Percentiles rank a stretch among this genome's conserved stretches.
Conservation (phyloP, 495 filamentous ascomycete genomes). For the Penicillium samsonianum region DNA sequence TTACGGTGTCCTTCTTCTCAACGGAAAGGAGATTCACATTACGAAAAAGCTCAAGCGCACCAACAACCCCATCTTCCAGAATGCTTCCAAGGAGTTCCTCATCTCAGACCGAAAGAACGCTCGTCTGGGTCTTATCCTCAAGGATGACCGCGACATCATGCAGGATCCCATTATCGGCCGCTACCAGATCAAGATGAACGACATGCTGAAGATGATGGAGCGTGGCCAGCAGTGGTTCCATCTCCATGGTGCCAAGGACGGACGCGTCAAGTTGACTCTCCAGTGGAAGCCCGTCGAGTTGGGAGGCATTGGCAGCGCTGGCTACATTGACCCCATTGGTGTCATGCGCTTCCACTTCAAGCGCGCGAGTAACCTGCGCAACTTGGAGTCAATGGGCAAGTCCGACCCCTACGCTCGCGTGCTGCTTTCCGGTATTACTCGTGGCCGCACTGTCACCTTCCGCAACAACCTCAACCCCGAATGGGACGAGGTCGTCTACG, state of each 20-base stretch:
- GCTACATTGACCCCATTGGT: constrained; percentile 90
- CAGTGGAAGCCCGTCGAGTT: constrained; percentile 95
- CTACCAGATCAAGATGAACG: constrained; percentile 91
- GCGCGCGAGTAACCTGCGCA: constrained; percentile 77
- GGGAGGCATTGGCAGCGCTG: constrained; percentile 76
- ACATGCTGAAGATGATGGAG: constrained; percentile 86
- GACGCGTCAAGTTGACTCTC: constrained; percentile 82
- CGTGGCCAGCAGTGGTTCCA: constrained; percentile 98
- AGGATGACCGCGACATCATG: constrained; percentile 85
- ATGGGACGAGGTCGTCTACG: constrained; percentile 94
- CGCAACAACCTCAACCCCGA: constrained; percentile 93
- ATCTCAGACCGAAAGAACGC: constrained; percentile 90
- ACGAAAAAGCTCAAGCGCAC: constrained; percentile 92
- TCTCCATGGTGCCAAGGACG: constrained; percentile 75
- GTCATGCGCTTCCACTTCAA: constrained; percentile 94
- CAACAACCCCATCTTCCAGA: constrained; percentile 92
- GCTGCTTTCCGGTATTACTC: constrained; percentile 84
- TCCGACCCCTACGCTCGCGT: constrained; percentile 93
- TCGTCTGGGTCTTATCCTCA: constrained; percentile 86
- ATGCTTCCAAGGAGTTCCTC: constrained; percentile 87
- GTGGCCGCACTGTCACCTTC: constrained; percentile 89
- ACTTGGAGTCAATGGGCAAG: constrained; percentile 93
- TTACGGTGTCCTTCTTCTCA: constrained; percentile 83
- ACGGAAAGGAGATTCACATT: constrained; percentile 81
- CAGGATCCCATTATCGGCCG: constrained; percentile 84